Conservation (phyloP, 2,329 filamentous ascomycete species). For the Diaporthe sp. region DNA sequence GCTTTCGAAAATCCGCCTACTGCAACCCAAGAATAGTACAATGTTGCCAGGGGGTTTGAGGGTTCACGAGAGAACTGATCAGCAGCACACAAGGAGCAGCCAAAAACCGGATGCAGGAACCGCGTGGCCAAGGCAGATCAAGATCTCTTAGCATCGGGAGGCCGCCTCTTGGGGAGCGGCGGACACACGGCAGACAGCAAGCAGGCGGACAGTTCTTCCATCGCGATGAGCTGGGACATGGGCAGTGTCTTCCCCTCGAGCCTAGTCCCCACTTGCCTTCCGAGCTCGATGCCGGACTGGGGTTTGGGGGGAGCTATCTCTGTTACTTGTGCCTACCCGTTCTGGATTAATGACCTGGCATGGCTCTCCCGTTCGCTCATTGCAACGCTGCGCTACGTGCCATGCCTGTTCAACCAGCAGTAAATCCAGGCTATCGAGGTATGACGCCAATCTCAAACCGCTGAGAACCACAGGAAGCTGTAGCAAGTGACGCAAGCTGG, state of each 20-base stretch:
- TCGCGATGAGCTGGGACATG: background rate
- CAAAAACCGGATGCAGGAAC: slow-evolving; percentile 32
- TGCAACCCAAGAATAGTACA: slow-evolving; percentile 26
- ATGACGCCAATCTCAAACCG: slow-evolving; percentile 38
- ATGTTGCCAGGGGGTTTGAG: background rate
- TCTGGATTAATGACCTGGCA: slow-evolving; percentile 24
- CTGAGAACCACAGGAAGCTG: slow-evolving; percentile 13
- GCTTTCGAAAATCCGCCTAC: slow-evolving; percentile 21
- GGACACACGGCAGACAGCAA: slow-evolving; percentile 26
- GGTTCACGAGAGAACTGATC: background rate
- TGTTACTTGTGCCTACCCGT: slow-evolving; percentile 11
- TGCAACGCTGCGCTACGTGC: slow-evolving; percentile 31
- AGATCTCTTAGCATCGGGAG: slow-evolving; percentile 15
- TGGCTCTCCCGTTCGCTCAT: slow-evolving; percentile 24
- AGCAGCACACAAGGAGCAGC: background rate
- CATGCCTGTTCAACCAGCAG: slow-evolving; percentile 30
- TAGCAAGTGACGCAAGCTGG: slow-evolving; percentile 34
- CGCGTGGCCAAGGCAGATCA: slow-evolving; percentile 28
- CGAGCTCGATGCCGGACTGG: slow-evolving; percentile 24
- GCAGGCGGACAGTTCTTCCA: background rate
- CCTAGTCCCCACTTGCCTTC: background rate
- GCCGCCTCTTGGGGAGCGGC: slow-evolving; percentile 1
- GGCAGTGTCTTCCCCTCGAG: background rate
- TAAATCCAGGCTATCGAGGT: background rate
- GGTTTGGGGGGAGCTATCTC: slow-evolving; percentile 26